These are phyloP conservation scores for Thozetella sp. DNA, from an alignment of 495 filamentous ascomycete genomes.

Conservation along the genomic window DNA sequence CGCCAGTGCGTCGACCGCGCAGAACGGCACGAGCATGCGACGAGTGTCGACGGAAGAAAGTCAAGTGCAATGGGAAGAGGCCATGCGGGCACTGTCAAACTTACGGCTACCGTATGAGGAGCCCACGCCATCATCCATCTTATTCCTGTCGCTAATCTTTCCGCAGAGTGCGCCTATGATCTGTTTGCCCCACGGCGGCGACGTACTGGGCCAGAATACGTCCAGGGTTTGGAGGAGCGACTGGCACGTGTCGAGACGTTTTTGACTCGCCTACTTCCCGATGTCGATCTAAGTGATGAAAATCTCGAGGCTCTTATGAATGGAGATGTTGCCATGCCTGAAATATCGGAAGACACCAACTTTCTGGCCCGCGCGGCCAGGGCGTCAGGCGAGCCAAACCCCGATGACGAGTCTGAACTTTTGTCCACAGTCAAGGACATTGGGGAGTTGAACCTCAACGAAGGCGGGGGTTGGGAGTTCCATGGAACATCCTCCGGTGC, in stretches of 20 bases:
- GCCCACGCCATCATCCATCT: too few relatives aligned
- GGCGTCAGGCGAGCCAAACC: constrained; percentile 23
- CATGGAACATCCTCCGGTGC: constrained; percentile 91
- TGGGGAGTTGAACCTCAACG: constrained; percentile 87
- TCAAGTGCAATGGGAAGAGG: constrained; percentile 97
- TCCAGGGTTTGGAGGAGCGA: constrained; percentile 85
- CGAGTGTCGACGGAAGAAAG: constrained; percentile 96
- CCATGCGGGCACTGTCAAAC: constrained; percentile 97
- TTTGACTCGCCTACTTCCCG: constrained; percentile 75
- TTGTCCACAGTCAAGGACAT: constrained; percentile 94
- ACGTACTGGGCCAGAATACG: constrained; percentile 92
- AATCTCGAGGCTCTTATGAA: constrained; percentile 71
- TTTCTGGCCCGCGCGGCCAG: constrained; percentile 49
- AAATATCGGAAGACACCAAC: too few relatives aligned
- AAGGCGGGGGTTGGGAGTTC: constrained; percentile 91
- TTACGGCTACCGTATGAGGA: constrained; percentile 85
- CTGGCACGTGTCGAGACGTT: constrained; percentile 83
- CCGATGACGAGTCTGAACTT: constrained; percentile 67
- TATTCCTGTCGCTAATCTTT: constrained; percentile 39
- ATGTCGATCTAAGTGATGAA: constrained; percentile 82
- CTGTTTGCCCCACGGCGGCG: constrained; percentile 94
- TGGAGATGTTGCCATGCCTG: too few relatives aligned
- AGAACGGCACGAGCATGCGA: constrained; percentile 92
- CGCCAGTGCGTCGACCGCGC: constrained; percentile 83
- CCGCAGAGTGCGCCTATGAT: constrained; percentile 92